phyloP scores from a whole-genome alignment of 169 alveolate genomes.

The Sarcocystis neurona region DNA sequence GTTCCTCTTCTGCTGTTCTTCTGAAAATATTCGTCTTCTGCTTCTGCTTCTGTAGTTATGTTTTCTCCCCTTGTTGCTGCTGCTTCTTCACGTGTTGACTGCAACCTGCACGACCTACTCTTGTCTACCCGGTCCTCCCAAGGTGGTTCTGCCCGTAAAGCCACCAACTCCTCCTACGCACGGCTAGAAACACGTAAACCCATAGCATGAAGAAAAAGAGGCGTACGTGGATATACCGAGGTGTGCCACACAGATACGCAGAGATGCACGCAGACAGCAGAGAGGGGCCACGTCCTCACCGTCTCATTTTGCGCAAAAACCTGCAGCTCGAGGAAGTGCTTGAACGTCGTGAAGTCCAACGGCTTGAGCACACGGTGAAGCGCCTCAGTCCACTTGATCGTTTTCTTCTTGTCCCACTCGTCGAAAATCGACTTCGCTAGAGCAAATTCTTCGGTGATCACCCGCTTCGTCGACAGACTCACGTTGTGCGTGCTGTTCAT shows the following conservation, averaged over 20 bases:
- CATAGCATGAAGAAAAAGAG: neutral
- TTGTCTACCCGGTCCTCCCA: no score
- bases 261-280: neutral
- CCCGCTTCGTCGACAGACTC: conserved; percentile 90
- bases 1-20: no score
- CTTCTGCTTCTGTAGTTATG: no score
- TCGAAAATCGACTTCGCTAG: conserved; percentile 73
- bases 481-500: conserved; percentile 95
- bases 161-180: no score
- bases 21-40: no score
- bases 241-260: neutral
- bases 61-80: no score
- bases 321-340: conserved; percentile 50
- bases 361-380: conserved; percentile 31
- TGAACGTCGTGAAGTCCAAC: conserved; percentile 22
- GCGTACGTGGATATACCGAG: neutral
- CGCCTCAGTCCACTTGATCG: conserved; percentile 40
- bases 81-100: no score
- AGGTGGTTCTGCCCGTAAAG: no score
- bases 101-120: no score
- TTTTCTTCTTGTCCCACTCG: conserved; percentile 63
- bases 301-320: conserved; percentile 46
- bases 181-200: neutral
- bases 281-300: conserved; percentile 11
- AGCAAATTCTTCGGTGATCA: conserved; percentile 90